Percentiles rank a stretch among this genome's conserved stretches.
These are phyloP conservation scores for Melampsora occidentalis DNA, from an alignment of 1,284 basidiomycete genomes.

Conservation along the genomic window DNA sequence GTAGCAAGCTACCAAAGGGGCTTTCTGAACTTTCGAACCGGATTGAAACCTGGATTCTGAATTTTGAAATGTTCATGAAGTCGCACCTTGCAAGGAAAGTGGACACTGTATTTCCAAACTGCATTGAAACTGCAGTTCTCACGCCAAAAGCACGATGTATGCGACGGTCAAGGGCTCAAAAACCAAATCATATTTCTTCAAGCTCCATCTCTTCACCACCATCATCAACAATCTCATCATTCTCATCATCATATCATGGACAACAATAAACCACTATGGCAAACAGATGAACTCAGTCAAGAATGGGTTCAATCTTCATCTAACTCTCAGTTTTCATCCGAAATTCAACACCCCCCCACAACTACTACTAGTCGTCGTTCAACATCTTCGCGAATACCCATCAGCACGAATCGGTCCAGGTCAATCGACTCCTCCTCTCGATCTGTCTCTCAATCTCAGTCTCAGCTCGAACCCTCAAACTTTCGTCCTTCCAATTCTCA, in stretches of 20 bases:
- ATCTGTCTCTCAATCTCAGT: background rate
- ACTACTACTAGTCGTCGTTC: constrained; percentile 2
- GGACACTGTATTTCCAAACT: too few relatives aligned
- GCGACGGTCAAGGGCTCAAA: too few relatives aligned
- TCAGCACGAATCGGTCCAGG: background rate
- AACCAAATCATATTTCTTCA: too few relatives aligned
- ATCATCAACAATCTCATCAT: background rate
- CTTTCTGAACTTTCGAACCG: too few relatives aligned
- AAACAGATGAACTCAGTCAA: constrained; percentile 43
- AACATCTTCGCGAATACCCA: constrained; percentile 1
- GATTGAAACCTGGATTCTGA: too few relatives aligned
- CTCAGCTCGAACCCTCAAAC: background rate
- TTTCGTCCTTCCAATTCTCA: background rate
- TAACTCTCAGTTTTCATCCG: background rate
- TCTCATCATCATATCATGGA: background rate
- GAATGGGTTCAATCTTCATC: constrained; percentile 38
- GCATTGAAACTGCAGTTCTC: too few relatives aligned
- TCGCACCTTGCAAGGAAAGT: too few relatives aligned
- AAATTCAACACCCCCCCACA: background rate
- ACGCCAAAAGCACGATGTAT: too few relatives aligned
- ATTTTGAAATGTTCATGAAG: too few relatives aligned
- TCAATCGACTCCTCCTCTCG: background rate
- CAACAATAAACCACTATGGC: constrained; percentile 30
- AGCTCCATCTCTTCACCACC: background rate
- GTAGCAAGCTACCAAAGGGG: too few relatives aligned